phyloP scores from a whole-genome alignment of 129 eudicot genomes.

The Saposhnikovia divaricata region DNA sequence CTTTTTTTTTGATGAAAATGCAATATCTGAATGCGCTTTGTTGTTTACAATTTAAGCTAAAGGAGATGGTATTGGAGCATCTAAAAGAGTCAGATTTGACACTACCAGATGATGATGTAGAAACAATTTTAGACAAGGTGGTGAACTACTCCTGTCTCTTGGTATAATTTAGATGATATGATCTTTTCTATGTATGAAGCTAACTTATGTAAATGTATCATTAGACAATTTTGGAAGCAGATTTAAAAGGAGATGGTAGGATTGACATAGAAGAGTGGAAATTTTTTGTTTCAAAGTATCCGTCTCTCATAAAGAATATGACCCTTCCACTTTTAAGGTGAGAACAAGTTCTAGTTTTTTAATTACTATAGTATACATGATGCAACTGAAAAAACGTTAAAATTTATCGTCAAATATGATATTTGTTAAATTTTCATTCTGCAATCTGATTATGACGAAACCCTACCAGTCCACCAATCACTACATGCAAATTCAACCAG shows the following conservation, averaged over 20 bases:
- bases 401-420: not conserved
- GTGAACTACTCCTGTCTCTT: not conserved
- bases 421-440: not conserved
- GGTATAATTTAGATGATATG: not conserved
- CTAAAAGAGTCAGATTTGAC: constrained; percentile 49
- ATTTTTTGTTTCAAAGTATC: constrained; percentile 45
- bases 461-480: too few species aligned
- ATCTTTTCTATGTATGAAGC: not conserved
- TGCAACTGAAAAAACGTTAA: not conserved
- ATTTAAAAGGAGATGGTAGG: constrained; percentile 67
- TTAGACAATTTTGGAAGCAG: constrained; percentile 66
- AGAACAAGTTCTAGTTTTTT: constrained; percentile 2
- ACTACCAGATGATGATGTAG: constrained; percentile 57
- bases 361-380: not conserved
- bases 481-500: not conserved
- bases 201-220: not conserved
- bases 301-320: constrained; percentile 71
- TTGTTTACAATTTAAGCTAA: constrained; percentile 32
- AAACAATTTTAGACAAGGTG: constrained; percentile 72
- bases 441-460: not conserved
- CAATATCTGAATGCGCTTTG: not conserved
- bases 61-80: constrained; percentile 70
- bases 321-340: constrained; percentile 68
- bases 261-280: constrained; percentile 81
- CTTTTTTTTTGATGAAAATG: not conserved